Evolutionary conservation across 495 filamentous ascomycete genomes (phyloP).

Genomic region (Friedmanniomyces endolithicus): DNA sequence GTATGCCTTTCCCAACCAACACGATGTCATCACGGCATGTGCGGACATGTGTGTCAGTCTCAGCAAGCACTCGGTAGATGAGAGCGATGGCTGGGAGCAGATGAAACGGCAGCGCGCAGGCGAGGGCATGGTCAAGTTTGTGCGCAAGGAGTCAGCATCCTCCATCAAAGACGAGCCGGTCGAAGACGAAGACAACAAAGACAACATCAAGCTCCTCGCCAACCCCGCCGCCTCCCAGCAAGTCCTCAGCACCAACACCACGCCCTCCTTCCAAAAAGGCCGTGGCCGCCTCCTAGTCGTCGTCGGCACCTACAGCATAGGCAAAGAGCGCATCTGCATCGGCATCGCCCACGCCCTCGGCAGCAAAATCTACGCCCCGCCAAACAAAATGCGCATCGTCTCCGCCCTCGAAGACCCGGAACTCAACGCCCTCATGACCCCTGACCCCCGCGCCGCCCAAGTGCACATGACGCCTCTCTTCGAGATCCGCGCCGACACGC

Average conservation of each 20-base stretch:
- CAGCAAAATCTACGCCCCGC: constrained; percentile 81
- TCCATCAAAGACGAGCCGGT: constrained; percentile 25
- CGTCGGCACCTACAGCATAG: constrained; percentile 93
- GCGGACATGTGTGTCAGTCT: constrained; percentile 73
- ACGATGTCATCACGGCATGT: constrained; percentile 75
- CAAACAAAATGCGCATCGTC: constrained; percentile 72
- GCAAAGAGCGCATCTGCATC: constrained; percentile 91
- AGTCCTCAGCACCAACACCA: constrained; percentile 13
- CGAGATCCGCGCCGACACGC: constrained; percentile 76
- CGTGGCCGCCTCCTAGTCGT: constrained; percentile 72
- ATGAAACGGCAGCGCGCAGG: constrained; percentile 39
- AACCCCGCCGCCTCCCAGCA: constrained; percentile 16
- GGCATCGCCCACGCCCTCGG: constrained; percentile 78
- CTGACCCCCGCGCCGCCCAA: constrained; percentile 70
- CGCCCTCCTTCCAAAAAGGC: constrained; percentile 20
- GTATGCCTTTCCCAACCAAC: constrained; percentile 85
- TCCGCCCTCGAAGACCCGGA: constrained; percentile 73
- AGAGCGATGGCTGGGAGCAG: constrained; percentile 40
- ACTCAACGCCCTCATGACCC: constrained; percentile 61
- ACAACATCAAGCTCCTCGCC: constrained; percentile 25
- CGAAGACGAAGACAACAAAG: constrained; percentile 18
- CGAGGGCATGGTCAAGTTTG: constrained; percentile 52
- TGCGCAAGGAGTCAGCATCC: constrained; percentile 32
- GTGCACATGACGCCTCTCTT: constrained; percentile 95
- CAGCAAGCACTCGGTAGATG: constrained; percentile 43